Evolutionary conservation across 495 filamentous ascomycete genomes (phyloP), one percentile per base, ranked within the genome.

Genomic region (Annulohypoxylon moriforme): DNA sequence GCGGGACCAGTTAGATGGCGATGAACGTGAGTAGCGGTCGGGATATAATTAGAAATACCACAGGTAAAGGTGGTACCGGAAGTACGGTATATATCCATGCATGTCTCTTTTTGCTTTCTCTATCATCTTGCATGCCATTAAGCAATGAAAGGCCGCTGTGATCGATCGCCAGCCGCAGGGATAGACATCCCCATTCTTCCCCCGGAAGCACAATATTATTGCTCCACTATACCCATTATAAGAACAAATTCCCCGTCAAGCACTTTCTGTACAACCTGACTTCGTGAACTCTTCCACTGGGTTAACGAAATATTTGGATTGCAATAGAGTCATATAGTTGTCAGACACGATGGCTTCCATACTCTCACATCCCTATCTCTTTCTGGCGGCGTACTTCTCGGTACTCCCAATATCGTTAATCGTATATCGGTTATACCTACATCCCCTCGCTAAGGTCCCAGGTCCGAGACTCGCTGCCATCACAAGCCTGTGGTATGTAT

Each of bases 401-500:
- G n/a, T 61, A 7, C 58, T 68, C 20, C 47, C 58, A 1, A 56
- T 62, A 56, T 68, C 57, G 3, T 8, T 68, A 18, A 6, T 62
- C 16, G 14, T 71, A 5, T 56, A 81, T 47, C 73, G 79, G 0
- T 56, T 81, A 1, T 69, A 59, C 20, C 29, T 81, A 11, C 80
- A 83, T 31, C 80, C 81, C 0, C 62, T 83, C 0, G 60, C 77
- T 0, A n/a, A 64, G 1, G 14, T 81, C 0, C 81, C 81, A 0
- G 81, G 81, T 0, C 81, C 81, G 0, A 73, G 53, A 27, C 44
- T 77, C 0, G 81, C 81, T 0, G 79, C 81, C 2, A 13, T 83
- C 0, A 82, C 81, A 36, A 82, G 77, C 27, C 47, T 77, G 31
- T 83, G 81, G 81, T 75, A 75, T 36, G 81, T 76, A 0, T 67